Evolutionary conservation across 1,139 yeast genomes (phyloP).

Genomic region (Sugiyamaella xylanicola): DNA sequence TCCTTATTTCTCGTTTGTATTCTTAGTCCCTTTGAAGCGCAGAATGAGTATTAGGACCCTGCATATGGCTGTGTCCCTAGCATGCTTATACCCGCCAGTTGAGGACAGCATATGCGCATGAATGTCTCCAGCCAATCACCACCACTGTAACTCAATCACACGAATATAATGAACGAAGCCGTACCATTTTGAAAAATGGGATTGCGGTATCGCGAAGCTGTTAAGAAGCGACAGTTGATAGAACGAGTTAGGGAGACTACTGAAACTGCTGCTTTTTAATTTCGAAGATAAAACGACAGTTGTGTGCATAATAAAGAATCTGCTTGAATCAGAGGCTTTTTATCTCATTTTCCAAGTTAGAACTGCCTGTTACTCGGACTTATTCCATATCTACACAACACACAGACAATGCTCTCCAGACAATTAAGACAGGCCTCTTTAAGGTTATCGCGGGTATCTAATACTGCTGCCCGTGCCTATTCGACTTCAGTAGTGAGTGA

Average conservation of each 20-base stretch:
- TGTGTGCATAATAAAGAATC: not conserved
- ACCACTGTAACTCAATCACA: no score
- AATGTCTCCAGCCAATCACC: no score
- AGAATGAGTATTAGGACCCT: no score
- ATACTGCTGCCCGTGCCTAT: not conserved
- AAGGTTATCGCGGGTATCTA: not conserved
- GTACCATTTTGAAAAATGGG: not conserved
- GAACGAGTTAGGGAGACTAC: not conserved
- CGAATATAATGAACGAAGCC: no score
- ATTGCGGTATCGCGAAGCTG: not conserved
- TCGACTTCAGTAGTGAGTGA: constrained; percentile 19
- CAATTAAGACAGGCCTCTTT: constrained; percentile 11
- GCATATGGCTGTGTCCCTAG: no score
- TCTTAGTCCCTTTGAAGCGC: no score
- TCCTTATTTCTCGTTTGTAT: no score
- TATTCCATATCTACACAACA: not conserved
- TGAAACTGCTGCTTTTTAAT: no score
- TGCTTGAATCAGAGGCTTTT: no score
- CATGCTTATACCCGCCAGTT: no score
- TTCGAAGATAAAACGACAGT: not conserved
- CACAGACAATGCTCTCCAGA: constrained; percentile 10
- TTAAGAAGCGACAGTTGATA: not conserved
- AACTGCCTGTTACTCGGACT: not conserved
- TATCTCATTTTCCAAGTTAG: no score
- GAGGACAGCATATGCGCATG: no score